Conservation (phyloP, 495 filamentous ascomycete species). For the Neurospora sublineolata region DNA sequence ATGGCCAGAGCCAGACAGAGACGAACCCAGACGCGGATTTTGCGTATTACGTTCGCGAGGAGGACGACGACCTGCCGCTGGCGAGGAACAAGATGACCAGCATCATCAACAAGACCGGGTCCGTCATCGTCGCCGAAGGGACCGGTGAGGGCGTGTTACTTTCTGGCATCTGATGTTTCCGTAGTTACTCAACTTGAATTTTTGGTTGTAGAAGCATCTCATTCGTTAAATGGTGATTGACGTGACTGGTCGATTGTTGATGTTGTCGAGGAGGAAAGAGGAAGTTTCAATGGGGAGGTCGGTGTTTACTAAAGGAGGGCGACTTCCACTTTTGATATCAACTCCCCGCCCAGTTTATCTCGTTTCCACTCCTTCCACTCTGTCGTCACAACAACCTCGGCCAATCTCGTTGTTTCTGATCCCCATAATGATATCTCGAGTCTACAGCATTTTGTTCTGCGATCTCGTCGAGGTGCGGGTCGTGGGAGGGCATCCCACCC, state of each 20-base stretch:
- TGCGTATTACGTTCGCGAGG: not conserved
- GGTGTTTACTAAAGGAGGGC: not conserved
- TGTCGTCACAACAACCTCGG: not conserved
- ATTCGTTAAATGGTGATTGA: not conserved
- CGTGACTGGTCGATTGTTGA: not conserved
- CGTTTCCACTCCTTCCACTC: not conserved
- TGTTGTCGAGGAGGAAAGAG: not conserved
- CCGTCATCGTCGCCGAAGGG: not conserved
- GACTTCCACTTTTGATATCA: not conserved
- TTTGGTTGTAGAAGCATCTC: not conserved
- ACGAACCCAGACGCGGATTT: not conserved
- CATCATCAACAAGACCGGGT: not conserved
- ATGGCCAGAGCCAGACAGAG: not conserved
- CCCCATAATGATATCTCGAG: no score
- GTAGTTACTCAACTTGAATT: not conserved
- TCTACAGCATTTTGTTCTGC: not conserved
- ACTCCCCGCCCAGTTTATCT: not conserved
- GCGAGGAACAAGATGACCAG: not conserved
- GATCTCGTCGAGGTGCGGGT: not conserved
- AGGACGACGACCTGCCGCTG: not conserved
- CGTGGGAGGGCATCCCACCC: not conserved
- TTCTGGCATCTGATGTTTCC: not conserved
- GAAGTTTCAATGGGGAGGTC: not conserved
- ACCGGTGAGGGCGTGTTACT: not conserved
- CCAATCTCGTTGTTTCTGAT: no score